Base-by-base conservation (phyloP, 169 alveolate species). In the Plasmodium falciparum region DNA sequence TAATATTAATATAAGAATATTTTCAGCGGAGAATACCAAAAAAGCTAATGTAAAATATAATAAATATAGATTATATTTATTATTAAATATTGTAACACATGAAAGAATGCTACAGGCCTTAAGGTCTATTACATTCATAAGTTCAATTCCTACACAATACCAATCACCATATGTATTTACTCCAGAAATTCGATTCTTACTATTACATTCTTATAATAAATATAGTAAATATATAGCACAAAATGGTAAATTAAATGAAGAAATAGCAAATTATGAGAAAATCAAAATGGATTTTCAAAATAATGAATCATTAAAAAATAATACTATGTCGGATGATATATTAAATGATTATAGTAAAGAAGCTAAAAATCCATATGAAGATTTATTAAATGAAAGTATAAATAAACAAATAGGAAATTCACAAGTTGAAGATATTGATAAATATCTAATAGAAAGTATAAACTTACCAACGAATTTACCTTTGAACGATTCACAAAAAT, bases 91-190 rank as follows among this genome's bases (percentile, higher is more conserved):
- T 39, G 91, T 83, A 4, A 83, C 91, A 6, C 91, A 83, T 83
- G 91, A 88, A 72, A 67, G 96, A 71, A 94, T 94, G 96, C 24
- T 94, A 65, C 94, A 92, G 50, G 95, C 96, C 0, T 85, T 92
- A 22, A 74, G 74, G 72, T 62, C 92, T 2, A 70, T 94, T 39
- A 92, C 96, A 24, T 93, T 90, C 80, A 73, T 73, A 17, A 86
- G 91, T 56, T 67, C 91, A 7, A 58, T 83, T 2, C 91, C 91
- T 9, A 83, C 91, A 9, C 75, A 72, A 62, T 69, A 83, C 29
- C 91, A 83, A 83, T 83, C 91, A 3, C 91, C 91, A 3, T 83
- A 83, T 29, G 91, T 83, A 24, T 83, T 83, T 49, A 83, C 91
- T 12, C 91, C 91, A 29, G 91, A 83, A 83, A 83, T 83, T 3